Percentiles rank a stretch among this genome's conserved stretches.
These are phyloP conservation scores for Cryphonectria nitschkei DNA, from an alignment of 2,329 filamentous ascomycete genomes.

Conservation along the genomic window DNA sequence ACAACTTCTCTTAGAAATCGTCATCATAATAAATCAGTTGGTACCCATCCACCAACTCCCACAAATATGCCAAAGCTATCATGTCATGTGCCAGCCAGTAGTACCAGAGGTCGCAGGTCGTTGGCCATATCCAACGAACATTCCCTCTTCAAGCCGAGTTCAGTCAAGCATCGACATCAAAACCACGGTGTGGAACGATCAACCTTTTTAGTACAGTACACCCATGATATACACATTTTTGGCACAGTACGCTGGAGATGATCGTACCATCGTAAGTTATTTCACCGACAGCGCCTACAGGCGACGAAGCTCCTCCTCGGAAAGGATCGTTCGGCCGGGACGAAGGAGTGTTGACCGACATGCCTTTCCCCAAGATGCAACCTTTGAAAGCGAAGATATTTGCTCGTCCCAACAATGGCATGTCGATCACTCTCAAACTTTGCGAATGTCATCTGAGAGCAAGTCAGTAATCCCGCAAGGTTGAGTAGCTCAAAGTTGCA, in stretches of 20 bases:
- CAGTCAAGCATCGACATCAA: not conserved
- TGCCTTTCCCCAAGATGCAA: not conserved
- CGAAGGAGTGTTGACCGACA: not conserved
- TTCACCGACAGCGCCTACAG: not conserved
- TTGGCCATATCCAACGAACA: not conserved
- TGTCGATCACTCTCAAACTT: not conserved
- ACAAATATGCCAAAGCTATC: not conserved
- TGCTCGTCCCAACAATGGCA: not conserved
- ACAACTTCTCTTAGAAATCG: not conserved
- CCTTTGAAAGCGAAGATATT: not conserved
- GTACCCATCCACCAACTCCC: not conserved
- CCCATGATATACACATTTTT: not conserved
- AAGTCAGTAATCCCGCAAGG: not conserved
- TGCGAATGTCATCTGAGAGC: not conserved
- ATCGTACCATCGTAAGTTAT: not conserved
- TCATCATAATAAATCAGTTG: not conserved
- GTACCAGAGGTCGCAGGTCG: not conserved
- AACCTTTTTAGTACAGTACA: not conserved
- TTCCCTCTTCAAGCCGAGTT: not conserved
- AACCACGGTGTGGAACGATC: not conserved
- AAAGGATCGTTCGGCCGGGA: not conserved
- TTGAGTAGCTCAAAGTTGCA: not conserved
- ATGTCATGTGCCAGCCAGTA: not conserved
- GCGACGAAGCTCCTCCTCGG: not conserved
- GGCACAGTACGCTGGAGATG: not conserved